These are phyloP conservation scores for Podaxis rugospora DNA, from an alignment of 768 basidiomycete genomes.

Conservation along the genomic window DNA sequence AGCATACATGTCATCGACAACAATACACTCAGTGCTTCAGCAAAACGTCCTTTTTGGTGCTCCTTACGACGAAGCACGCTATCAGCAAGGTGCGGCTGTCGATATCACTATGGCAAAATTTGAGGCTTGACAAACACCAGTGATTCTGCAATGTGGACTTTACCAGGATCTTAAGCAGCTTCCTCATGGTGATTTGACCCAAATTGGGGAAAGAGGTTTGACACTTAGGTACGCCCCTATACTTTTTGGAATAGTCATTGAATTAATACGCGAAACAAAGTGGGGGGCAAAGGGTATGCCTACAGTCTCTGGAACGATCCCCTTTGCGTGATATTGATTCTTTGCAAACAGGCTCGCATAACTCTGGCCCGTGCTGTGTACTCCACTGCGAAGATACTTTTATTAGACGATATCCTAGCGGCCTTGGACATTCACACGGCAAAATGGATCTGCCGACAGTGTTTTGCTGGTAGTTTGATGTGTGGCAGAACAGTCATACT, in stretches of 20 bases:
- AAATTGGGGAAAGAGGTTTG: conserved; percentile 66
- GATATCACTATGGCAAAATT: background rate
- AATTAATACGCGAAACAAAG: conserved; percentile 11
- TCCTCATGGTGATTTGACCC: conserved; percentile 58
- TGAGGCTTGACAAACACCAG: conserved; percentile 19
- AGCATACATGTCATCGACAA: background rate
- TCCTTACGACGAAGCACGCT: conserved; percentile 69
- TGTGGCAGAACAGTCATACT: background rate
- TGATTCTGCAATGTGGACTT: conserved; percentile 68
- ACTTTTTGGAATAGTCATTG: background rate
- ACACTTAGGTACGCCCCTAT: conserved; percentile 26
- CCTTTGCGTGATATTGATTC: background rate
- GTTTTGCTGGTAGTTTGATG: background rate
- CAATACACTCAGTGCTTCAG: conserved; percentile 16
- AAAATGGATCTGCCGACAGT: conserved; percentile 6
- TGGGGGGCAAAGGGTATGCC: conserved; percentile 35
- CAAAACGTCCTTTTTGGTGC: conserved; percentile 80
- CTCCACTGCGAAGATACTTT: conserved; percentile 51
- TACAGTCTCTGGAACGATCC: background rate
- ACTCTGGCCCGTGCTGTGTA: conserved; percentile 43
- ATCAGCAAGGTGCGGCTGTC: conserved; percentile 43
- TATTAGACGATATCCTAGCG: conserved; percentile 71
- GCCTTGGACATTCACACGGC: conserved; percentile 45
- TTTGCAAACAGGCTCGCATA: conserved; percentile 35
- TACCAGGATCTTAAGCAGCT: conserved; percentile 68